Evolutionary conservation across 345 rosid genomes (phyloP).

Genomic region (Rhodomyrtus tomentosa): DNA sequence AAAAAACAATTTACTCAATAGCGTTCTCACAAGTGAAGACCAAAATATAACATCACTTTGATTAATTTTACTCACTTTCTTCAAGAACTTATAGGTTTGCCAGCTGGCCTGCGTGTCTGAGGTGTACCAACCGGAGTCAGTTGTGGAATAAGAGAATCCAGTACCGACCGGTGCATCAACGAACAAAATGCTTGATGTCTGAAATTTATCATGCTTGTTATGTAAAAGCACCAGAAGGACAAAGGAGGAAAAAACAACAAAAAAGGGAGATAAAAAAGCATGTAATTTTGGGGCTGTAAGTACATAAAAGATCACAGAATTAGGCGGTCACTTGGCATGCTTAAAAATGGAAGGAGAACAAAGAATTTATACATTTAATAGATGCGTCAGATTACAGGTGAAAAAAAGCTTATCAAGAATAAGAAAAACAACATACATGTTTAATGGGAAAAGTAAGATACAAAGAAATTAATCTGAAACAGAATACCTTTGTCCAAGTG

Average conservation of each 20-base stretch:
- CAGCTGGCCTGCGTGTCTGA: constrained; percentile 12
- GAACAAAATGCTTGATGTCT: constrained; percentile 23
- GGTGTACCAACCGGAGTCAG: constrained; percentile 1
- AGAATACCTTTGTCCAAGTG: constrained; percentile 23
- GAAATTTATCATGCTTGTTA: not conserved
- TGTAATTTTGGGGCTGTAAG: not conserved
- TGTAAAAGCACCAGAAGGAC: not conserved
- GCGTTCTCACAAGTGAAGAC: not conserved
- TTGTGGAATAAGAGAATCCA: constrained; percentile 29
- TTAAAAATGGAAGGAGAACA: not conserved
- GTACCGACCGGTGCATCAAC: constrained; percentile 32
- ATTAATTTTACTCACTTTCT: constrained; percentile 9
- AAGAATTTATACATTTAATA: not conserved
- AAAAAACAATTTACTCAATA: not conserved
- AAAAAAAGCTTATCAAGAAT: not conserved
- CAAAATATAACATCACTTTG: not conserved
- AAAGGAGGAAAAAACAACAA: not conserved
- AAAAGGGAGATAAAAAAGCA: not conserved
- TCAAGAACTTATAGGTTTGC: constrained; percentile 12
- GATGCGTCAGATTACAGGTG: not conserved
- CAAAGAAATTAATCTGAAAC: not conserved
- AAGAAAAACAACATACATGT: not conserved
- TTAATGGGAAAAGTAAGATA: not conserved
- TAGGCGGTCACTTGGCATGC: not conserved
- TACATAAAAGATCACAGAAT: not conserved